Conservation (phyloP, 768 basidiomycete species). For the Pulveroboletus ravenelii region DNA sequence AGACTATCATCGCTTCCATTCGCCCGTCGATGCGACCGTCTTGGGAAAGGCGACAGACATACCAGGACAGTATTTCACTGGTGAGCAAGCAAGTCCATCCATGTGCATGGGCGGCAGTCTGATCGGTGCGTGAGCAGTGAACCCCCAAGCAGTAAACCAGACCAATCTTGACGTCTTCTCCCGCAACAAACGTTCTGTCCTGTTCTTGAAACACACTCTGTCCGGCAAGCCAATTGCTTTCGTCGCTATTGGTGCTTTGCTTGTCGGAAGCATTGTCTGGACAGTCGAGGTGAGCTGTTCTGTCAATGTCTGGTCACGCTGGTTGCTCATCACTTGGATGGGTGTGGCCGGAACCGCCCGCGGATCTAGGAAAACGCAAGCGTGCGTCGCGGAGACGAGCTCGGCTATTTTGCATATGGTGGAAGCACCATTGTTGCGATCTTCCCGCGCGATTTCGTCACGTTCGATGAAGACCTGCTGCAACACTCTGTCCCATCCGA, state of each 20-base stretch:
- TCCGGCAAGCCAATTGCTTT: constrained; percentile 54
- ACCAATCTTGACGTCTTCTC: constrained; percentile 60
- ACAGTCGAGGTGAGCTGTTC: constrained; percentile 34
- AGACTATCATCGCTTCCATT: constrained; percentile 81
- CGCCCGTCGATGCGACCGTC: constrained; percentile 55
- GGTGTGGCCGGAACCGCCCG: neutral
- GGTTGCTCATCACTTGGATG: neutral
- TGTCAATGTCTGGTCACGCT: neutral
- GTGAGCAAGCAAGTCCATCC: constrained; percentile 22
- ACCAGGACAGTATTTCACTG: constrained; percentile 59
- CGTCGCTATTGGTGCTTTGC: constrained; percentile 75
- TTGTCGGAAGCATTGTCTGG: constrained; percentile 74
- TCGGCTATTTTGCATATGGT: constrained; percentile 69
- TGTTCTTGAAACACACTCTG: constrained; percentile 44
- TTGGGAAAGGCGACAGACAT: constrained; percentile 39
- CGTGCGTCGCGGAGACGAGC: constrained; percentile 61
- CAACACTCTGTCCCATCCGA: constrained; percentile 39
- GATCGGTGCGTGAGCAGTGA: constrained; percentile 39
- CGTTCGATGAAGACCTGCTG: constrained; percentile 62
- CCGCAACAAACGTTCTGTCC: constrained; percentile 54
- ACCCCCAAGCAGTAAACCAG: constrained; percentile 76
- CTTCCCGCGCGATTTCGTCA: constrained; percentile 49
- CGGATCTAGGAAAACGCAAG: constrained; percentile 37
- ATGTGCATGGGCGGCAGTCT: neutral
- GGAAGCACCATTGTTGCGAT: constrained; percentile 67